Conservation (phyloP, 2,329 filamentous ascomycete genomes). For the Curvularia eragrostidis region DNA sequence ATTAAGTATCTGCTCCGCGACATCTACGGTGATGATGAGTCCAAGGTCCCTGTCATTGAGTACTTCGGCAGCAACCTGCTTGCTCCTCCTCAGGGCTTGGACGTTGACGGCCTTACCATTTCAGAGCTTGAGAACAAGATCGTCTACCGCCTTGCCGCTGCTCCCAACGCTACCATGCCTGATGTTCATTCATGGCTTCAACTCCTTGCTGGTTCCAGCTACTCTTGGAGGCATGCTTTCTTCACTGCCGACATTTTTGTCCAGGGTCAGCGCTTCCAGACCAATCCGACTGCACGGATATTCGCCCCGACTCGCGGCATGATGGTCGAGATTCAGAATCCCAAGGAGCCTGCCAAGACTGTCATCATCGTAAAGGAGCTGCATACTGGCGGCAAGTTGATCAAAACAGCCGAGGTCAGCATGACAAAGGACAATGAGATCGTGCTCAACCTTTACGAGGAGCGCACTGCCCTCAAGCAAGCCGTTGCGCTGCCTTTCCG, state of each 20-base stretch:
- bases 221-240: conserved; percentile 94
- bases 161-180: conserved; percentile 76
- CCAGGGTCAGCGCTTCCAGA: conserved; percentile 96
- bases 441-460: conserved; percentile 87
- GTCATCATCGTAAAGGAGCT: conserved; percentile 88
- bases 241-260: conserved; percentile 93
- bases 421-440: conserved; percentile 79
- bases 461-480: conserved; percentile 83
- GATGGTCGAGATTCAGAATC: conserved; percentile 84
- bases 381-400: conserved; percentile 81
- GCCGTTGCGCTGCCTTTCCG: conserved; percentile 83
- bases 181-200: conserved; percentile 84
- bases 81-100: conserved; percentile 68
- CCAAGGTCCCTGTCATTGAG: conserved; percentile 81
- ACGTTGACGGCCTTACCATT: conserved; percentile 85
- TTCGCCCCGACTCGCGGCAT: conserved; percentile 86
- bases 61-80: conserved; percentile 93
- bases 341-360: conserved; percentile 82
- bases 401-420: conserved; percentile 87
- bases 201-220: conserved; percentile 81
- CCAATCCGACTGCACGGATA: conserved; percentile 91
- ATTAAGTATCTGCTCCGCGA: conserved; percentile 81
- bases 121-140: conserved; percentile 80
- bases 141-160: conserved; percentile 81
- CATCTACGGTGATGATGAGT: conserved; percentile 75